Evolutionary conservation across 2,329 filamentous ascomycete species (phyloP), one percentile per base, ranked within the genome.

Genomic region (Fusarium albosuccineum): DNA sequence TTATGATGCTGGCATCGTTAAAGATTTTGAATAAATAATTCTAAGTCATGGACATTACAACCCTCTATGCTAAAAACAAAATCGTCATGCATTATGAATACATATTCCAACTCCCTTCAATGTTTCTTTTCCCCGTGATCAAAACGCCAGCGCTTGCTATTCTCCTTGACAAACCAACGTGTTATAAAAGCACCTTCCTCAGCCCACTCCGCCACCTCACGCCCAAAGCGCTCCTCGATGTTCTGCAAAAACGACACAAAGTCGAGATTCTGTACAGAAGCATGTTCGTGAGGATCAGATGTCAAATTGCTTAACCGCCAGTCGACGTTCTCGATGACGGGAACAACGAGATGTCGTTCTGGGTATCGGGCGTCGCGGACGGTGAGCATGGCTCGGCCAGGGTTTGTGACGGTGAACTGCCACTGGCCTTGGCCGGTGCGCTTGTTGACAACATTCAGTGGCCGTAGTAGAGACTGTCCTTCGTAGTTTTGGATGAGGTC

Each of bases 121-220:
- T 22, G 17, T 22, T 22, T 22, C 17, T 22, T 22, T 22, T 22
- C 17, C 17, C 17, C 17, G 36, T 60, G 58, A 55, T 64, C 70
- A 64, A 75, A 75, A 57, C 73, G 75, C 70, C 75, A 79, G 55
- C 76, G 74, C 60, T 72, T 77, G 57, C 70, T 71, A 45, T 78
- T 78, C 60, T 78, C 77, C 51, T 77, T 74, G 4, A 77, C 74
- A 66, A 75, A 79, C 76, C 77, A 78, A 11, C 75, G 66, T 5
- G 74, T 73, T 16, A 78, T 62, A 27, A 75, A 75, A 6, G 75
- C 71, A 1, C 72, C 77, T 44, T 76, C 74, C 57, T 79, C 74
- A 2, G 68, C 72, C 76, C 76, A 77, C n/a, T 68, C 67, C 5
- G 76, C 70, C 3, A 70, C 68, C 4, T 75, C 74, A 5, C 63